Evolutionary conservation across 108 stramenopile species (phyloP), one percentile per base, ranked within the genome.

Genomic region (Schizochytrium sp.): DNA sequence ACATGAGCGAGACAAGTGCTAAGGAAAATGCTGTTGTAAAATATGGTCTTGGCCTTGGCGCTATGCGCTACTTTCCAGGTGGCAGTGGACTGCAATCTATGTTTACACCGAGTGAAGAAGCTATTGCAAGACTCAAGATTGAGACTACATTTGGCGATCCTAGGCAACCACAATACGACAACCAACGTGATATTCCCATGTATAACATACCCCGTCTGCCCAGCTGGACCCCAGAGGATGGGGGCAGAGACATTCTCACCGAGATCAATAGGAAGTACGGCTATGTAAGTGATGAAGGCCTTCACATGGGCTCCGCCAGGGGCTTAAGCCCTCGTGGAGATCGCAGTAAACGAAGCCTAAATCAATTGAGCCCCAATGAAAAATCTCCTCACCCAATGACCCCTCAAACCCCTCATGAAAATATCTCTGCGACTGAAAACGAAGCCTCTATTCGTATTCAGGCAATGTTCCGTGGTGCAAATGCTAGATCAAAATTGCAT

Each of bases 211-310:
- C 15, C n/a, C 40, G 72, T 15, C 49, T 47, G 50, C 40, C 53
- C 45, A 17, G 45, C 47, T 83, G 76, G 76, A 53, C 40, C 10
- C 76, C 76, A 47, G 50, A 83, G 76, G 76, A 83, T 53, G 76
- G 76, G 10, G 76, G 76, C 15, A 10, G 55, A 10, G 55, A 17
- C 5, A 38, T 83, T 53, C 49, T 83, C 47, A 5, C 5, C 76
- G 45, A 83, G 15, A 42, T 55, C 2, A 83, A 83, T 42, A 17
- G 19, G n/a, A 83, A 83, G 53, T 83, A 83, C 47, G 53, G 76
- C 53, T 50, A 55, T 38, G 3, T 55, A 8, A 7, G 40, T 8
- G 28, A 38, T 44, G 64, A 69, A 44, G 19, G 42, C 28, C 8
- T 44, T 0, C 28, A 47, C 8, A 53, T 53, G 12, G 76, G 76